A percentile compares a stretch with the other conserved stretches of the same genome.
Conservation (phyloP, 1,284 basidiomycete genomes). For the Cryptococcus sp. region DNA sequence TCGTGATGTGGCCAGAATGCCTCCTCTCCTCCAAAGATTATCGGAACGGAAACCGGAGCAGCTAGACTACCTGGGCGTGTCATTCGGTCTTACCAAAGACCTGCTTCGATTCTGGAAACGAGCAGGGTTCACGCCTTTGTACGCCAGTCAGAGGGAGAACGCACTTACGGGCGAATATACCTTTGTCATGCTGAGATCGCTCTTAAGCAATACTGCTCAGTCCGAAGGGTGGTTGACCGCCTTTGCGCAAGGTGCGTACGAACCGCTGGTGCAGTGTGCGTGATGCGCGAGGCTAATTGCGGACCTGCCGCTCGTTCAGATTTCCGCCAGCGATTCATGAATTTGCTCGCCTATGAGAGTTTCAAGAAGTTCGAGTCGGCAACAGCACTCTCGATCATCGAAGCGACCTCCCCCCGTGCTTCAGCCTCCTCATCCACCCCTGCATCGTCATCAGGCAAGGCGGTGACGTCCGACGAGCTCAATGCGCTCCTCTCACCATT, state of each 20-base stretch:
- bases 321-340: slow-evolving; percentile 87
- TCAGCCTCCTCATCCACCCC: slow-evolving; percentile 8
- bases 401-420: slow-evolving; percentile 60
- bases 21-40: slow-evolving; percentile 87
- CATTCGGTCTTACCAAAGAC: slow-evolving; percentile 88
- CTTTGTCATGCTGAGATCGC: slow-evolving; percentile 87
- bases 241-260: slow-evolving; percentile 75
- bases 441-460: slow-evolving; percentile 9
- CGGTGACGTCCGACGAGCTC: slow-evolving; percentile 70
- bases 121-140: slow-evolving; percentile 85
- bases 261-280: not conserved
- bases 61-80: slow-evolving; percentile 94
- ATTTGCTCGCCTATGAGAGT: slow-evolving; percentile 79
- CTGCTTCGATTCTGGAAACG: slow-evolving; percentile 97
- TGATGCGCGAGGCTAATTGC: no score
- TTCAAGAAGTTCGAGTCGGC: slow-evolving; percentile 91
- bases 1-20: slow-evolving; percentile 78
- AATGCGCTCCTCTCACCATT: slow-evolving; percentile 79
- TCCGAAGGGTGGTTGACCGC: slow-evolving; percentile 78
- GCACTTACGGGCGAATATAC: slow-evolving; percentile 96
- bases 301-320: slow-evolving; percentile 57
- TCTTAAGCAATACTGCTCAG: slow-evolving; percentile 59
- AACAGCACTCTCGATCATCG: slow-evolving; percentile 82
- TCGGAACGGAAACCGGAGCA: slow-evolving; percentile 86
- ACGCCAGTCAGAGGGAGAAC: slow-evolving; percentile 89